Evolutionary conservation across 345 rosid species (phyloP), one percentile per base, ranked within the genome.

Genomic region (Gossypium herbaceum): DNA sequence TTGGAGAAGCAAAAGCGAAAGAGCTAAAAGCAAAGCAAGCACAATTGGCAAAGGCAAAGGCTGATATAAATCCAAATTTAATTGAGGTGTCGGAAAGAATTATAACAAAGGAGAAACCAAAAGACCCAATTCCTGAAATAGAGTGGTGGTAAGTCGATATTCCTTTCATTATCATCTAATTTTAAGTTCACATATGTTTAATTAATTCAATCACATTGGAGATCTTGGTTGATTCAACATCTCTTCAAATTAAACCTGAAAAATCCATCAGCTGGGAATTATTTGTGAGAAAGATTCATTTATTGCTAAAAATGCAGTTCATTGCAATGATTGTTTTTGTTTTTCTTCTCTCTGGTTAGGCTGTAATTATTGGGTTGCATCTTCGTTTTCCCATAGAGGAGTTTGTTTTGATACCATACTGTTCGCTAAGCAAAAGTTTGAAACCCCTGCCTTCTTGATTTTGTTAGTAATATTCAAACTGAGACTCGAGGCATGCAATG

Each of bases 11-110:
- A 45, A 84, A 90, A 79, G 97, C 93, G 57, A 93, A 86, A 77
- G 99, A 95, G 84, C 85, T 89, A 47, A 94, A 85, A 85, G 94
- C 92, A 41, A 93, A 93, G 86, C 98, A 93, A 81, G 97, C 97
- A 4, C 90, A 91, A 60, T 81, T 90, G 85, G 96, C 98, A 9
- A 95, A 90, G 83, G 97, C 89, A 16, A 95, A 85, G 79, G 87
- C 92, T 75, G 97, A 95, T 82, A 87, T 91, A 67, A 95, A 93
- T 86, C 99, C 98, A 9, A 95, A 95, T 88, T 76, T 95, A 80
- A 95, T 93, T 67, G 97, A 91, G 91, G 96, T 95, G 17, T 81
- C 93, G 0, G 98, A 93, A 78, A 88, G 99, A 78, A 83, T 84
- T 66, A 79, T 85, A 9, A 87, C 84, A 44, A 91, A 91, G 83